Evolutionary conservation across 768 basidiomycete genomes (phyloP), one percentile per base, ranked within the genome.

Genomic region (Terana coerulea): DNA sequence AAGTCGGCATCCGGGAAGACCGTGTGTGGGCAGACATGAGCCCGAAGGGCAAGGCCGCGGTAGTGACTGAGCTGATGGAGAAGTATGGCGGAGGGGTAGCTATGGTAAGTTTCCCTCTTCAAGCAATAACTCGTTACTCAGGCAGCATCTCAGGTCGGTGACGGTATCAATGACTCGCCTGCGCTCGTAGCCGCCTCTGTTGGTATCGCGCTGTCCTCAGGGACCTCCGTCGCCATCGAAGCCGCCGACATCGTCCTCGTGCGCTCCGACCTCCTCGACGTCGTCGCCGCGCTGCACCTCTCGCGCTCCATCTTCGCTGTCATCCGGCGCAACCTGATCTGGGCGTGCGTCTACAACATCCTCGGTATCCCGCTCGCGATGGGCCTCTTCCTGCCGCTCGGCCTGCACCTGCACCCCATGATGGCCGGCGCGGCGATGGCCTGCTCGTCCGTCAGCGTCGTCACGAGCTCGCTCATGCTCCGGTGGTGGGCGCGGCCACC

Each of bases 391-490:
- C 76, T 98, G 11, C 97, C 97, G 0, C 79, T 92, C 65, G 93
- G 93, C 12, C 58, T 95, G 25, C 91, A 94, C 67, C 83, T 98
- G 65, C 97, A 94, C 60, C 97, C 97, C 8, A 98, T 98, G 95
- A 83, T 94, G 72, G 93, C 97, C 0, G 95, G 92, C n/a, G 92
- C 87, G 2, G 95, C 95, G 24, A 99, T 99, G 97, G 97, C 97
- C 22, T 94, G 93, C 67, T 95, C 91, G 29, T 91, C 88, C 59
- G 95, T 98, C 31, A 94, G 91, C 58, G 97, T 99, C 46, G 95
- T 99, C 14, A 83, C 81, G 24, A 93, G 90, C 53, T 94, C 91
- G 53, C 71, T 98, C 64, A 81, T 88, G 40, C 75, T 99, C 56
- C 86, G 79, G 63, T 83, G 86, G 79, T 95, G 93, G 93, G 77